Evolutionary conservation across 1,139 yeast species (phyloP).

Genomic region (Maudiozyma humilis): DNA sequence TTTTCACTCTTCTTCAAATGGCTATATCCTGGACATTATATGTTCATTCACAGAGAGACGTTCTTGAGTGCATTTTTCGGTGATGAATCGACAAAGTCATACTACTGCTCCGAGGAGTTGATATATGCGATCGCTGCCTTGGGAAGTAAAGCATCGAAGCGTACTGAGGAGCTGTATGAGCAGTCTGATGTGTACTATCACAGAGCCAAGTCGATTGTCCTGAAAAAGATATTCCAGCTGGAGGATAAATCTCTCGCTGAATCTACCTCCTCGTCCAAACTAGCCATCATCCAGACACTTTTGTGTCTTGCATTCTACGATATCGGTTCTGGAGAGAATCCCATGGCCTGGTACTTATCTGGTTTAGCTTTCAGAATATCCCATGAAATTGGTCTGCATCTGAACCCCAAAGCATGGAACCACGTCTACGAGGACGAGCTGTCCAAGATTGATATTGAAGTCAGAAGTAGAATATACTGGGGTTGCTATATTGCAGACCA

Average conservation of each 20-base stretch:
- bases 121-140: constrained; percentile 49
- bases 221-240: constrained; percentile 38
- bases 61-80: constrained; percentile 48
- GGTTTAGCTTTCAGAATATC: constrained; percentile 60
- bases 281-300: constrained; percentile 39
- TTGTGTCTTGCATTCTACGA: constrained; percentile 49
- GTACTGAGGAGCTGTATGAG: constrained; percentile 33
- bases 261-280: constrained; percentile 25
- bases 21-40: constrained; percentile 55
- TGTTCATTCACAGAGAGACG: constrained; percentile 55
- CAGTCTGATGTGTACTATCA: constrained; percentile 40
- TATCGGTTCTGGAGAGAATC: constrained; percentile 47
- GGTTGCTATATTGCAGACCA: constrained; percentile 57
- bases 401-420: constrained; percentile 49
- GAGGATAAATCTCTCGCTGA: constrained; percentile 19
- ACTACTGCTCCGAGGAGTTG: constrained; percentile 45
- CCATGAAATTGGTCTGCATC: constrained; percentile 51
- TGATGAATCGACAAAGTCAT: constrained; percentile 35
- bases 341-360: constrained; percentile 54
- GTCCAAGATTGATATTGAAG: constrained; percentile 38
- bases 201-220: constrained; percentile 39
- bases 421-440: constrained; percentile 27
- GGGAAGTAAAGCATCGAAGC: constrained; percentile 45
- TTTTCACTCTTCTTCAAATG: constrained; percentile 49
- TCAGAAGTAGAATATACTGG: constrained; percentile 54